Percentiles rank a stretch among this genome's conserved stretches.
Conservation (phyloP, 2,329 filamentous ascomycete genomes). For the Arthrocladium fulminans region DNA sequence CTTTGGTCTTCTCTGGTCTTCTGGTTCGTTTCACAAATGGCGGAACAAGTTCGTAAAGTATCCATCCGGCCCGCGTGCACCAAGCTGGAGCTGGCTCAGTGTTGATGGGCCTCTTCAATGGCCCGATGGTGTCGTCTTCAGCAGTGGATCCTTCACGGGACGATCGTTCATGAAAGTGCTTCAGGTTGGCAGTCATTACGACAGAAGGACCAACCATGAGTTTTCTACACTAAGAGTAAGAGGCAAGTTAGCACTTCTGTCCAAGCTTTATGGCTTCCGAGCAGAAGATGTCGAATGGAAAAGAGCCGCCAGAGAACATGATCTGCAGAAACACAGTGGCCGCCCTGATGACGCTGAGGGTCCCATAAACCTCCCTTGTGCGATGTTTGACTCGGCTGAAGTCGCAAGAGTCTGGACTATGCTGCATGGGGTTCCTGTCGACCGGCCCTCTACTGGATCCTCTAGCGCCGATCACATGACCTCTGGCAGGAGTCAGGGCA, state of each 20-base stretch:
- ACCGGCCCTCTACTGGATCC: conserved; percentile 4
- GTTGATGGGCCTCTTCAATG: conserved; percentile 20
- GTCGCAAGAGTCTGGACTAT: conserved; percentile 8
- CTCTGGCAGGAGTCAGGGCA: not conserved
- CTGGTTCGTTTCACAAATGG: conserved; percentile 9
- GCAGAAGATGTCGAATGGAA: conserved; percentile 8
- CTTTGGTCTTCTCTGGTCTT: conserved; percentile 8
- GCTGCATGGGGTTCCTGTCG: conserved; percentile 2
- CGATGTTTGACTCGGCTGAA: conserved; percentile 9
- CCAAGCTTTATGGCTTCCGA: conserved; percentile 7
- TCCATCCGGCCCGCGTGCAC: conserved; percentile 18
- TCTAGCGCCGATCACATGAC: conserved; percentile 3
- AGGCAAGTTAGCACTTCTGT: conserved; percentile 6
- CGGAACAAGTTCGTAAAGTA: conserved; percentile 11
- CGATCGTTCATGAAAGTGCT: conserved; percentile 9
- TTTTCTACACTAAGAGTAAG: conserved; percentile 5
- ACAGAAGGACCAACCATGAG: conserved; percentile 3
- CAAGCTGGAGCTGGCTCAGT: conserved; percentile 22
- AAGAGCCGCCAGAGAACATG: not conserved
- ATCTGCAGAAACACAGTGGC: not conserved
- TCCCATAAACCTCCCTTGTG: conserved; percentile 6
- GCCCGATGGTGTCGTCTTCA: conserved; percentile 8
- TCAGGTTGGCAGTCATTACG: conserved; percentile 4
- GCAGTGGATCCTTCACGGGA: conserved; percentile 8
- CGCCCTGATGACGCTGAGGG: not conserved